These are phyloP conservation scores for Starmera stellimalicola DNA, from an alignment of 1,139 yeast species.

Conservation along the genomic window DNA sequence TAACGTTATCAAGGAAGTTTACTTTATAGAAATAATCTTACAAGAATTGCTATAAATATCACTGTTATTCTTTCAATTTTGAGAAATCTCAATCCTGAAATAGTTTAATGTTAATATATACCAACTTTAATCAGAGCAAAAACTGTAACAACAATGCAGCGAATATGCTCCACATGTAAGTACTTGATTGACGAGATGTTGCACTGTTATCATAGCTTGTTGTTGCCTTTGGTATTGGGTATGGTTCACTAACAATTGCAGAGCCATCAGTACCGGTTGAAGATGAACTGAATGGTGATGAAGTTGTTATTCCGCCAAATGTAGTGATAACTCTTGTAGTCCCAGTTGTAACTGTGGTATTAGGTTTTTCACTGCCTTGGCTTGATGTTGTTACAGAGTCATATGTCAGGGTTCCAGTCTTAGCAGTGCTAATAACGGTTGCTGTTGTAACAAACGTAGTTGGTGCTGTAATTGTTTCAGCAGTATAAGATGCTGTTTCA, in stretches of 20 bases:
- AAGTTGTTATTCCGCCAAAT: background rate
- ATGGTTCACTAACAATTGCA: background rate
- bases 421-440: background rate
- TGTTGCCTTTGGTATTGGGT: background rate
- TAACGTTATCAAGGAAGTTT: too few relatives aligned
- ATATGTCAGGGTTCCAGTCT: background rate
- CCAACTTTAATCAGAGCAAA: background rate
- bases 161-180: background rate
- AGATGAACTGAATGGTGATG: background rate
- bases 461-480: background rate
- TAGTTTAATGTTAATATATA: too few relatives aligned
- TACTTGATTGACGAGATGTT: background rate
- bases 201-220: background rate
- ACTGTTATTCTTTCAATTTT: background rate
- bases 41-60: background rate
- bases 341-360: background rate
- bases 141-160: background rate
- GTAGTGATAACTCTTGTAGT: background rate
- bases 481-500: background rate
- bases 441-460: background rate
- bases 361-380: background rate
- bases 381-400: background rate
- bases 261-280: background rate
- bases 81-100: background rate
- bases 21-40: background rate